Percentiles rank a stretch among this genome's conserved stretches.
These are phyloP conservation scores for Excoecaria cochinchinensis DNA, from an alignment of 345 rosid species.

Conservation along the genomic window DNA sequence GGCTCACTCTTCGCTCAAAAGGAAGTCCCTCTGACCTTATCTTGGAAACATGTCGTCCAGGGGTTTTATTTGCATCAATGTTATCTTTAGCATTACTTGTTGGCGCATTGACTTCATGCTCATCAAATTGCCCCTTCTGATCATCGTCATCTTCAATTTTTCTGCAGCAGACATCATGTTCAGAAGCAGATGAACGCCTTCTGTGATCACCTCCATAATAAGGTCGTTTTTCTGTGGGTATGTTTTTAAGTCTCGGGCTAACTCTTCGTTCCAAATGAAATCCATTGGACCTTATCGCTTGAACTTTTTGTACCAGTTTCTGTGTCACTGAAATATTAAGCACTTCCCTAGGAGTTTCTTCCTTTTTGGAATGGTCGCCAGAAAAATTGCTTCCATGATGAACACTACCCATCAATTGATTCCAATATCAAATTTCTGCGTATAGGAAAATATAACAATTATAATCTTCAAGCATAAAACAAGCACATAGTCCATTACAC, in stretches of 20 bases:
- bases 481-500: neutral
- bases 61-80: neutral
- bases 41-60: neutral
- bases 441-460: neutral
- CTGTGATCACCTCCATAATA: neutral
- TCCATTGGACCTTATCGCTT: slow-evolving; percentile 3
- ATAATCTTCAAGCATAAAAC: neutral
- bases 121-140: neutral
- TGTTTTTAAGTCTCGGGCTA: slow-evolving; percentile 15
- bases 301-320: neutral
- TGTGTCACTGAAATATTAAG: neutral
- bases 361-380: neutral
- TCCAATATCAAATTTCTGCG: neutral
- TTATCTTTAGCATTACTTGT: neutral
- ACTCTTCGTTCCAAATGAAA: slow-evolving; percentile 7
- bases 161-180: neutral
- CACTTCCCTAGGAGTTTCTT: slow-evolving; percentile 8
- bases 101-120: neutral
- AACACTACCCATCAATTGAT: slow-evolving; percentile 11
- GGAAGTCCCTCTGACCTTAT: slow-evolving; percentile 1
- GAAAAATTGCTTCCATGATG: neutral
- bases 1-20: slow-evolving; percentile 11
- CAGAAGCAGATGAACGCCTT: neutral
- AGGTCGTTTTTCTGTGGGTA: slow-evolving; percentile 11
- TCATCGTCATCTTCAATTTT: neutral